Conservation (phyloP, 2,329 filamentous ascomycete genomes). For the Botryotinia globosa region DNA sequence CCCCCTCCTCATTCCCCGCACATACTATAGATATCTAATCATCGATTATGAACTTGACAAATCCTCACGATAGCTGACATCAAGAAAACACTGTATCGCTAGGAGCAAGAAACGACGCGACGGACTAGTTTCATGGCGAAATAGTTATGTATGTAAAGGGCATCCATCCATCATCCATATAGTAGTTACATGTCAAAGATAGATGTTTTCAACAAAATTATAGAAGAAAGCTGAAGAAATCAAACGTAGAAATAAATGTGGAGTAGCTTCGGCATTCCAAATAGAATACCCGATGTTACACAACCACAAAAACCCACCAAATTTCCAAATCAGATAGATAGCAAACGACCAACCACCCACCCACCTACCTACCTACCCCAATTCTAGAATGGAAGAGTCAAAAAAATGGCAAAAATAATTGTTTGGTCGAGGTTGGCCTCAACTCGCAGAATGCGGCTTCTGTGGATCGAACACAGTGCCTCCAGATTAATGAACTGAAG, state of each 20-base stretch:
- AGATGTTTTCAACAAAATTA: too few species aligned
- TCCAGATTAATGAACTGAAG: slow-evolving; percentile 10
- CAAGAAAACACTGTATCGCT: not conserved
- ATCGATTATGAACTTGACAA: not conserved
- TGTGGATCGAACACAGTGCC: slow-evolving; percentile 18
- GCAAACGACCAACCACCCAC: not conserved
- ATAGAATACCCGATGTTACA: not conserved
- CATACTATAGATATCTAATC: not conserved
- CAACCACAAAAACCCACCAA: not conserved
- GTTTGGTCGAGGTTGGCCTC: not conserved
- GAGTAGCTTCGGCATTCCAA: not conserved
- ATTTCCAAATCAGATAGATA: not conserved
- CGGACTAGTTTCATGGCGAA: not conserved
- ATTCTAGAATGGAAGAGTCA: not conserved
- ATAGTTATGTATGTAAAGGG: not conserved
- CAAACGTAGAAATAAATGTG: not conserved
- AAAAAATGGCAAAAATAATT: not conserved
- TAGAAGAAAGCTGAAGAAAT: too few species aligned
- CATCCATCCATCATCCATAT: too few species aligned
- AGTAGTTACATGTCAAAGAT: too few species aligned
- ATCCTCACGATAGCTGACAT: not conserved
- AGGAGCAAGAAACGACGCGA: not conserved
- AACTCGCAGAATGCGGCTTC: slow-evolving; percentile 20
- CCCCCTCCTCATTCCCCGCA: not conserved
- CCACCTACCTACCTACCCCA: too few species aligned